Evolutionary conservation across 257 asterid genomes (phyloP).

Genomic region (Voacanga thouarsii): DNA sequence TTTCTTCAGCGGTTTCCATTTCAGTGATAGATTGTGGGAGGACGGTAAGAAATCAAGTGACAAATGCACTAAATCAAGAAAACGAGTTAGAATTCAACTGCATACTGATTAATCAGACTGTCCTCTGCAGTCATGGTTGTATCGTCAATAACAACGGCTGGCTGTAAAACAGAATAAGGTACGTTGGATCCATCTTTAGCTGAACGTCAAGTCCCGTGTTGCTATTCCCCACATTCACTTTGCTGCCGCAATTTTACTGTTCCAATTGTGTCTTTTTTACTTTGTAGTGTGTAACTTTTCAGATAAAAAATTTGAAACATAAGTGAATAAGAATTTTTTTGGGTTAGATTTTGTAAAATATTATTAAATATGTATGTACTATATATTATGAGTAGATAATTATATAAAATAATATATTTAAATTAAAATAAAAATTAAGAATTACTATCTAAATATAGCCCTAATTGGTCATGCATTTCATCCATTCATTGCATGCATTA

Average conservation of each 20-base stretch:
- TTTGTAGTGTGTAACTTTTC: too few species aligned
- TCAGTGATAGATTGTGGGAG: not conserved
- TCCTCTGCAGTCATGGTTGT: not conserved
- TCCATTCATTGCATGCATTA: not conserved
- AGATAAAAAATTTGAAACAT: too few species aligned
- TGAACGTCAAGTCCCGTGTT: not conserved
- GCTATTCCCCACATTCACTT: constrained; percentile 15
- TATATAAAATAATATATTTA: too few species aligned
- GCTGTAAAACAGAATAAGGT: constrained; percentile 2
- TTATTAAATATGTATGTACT: too few species aligned
- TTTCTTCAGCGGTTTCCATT: not conserved
- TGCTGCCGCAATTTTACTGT: constrained; percentile 9
- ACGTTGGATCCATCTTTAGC: not conserved
- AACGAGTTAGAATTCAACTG: not conserved
- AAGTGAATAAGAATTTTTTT: too few species aligned
- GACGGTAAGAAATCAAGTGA: constrained; percentile 4
- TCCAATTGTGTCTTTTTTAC: not conserved
- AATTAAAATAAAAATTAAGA: too few species aligned
- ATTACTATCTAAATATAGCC: too few species aligned
- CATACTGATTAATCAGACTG: not conserved
- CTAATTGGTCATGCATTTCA: too few species aligned
- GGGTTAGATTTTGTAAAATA: too few species aligned
- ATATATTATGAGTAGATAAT: too few species aligned
- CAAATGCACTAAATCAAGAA: constrained; percentile 7
- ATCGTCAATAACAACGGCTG: not conserved